Percentiles rank a stretch among this genome's conserved stretches.
phyloP scores from a whole-genome alignment of 345 rosid genomes.

The Hibiscus mutabilis region DNA sequence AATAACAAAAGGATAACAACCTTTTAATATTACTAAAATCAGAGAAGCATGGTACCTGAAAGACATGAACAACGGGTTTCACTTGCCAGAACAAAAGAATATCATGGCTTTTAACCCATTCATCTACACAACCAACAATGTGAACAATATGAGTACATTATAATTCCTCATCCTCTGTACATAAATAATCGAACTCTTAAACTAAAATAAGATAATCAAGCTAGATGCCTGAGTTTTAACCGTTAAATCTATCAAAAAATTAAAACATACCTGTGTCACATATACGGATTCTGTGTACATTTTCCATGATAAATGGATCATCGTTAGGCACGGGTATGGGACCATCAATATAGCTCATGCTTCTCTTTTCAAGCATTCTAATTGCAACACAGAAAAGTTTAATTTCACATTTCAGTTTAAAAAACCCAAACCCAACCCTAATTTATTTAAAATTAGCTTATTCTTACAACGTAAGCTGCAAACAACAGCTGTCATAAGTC shows the following conservation, averaged over 20 bases:
- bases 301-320: conserved; percentile 59
- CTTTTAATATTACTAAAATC: background rate
- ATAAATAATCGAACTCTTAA: background rate
- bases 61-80: conserved; percentile 82
- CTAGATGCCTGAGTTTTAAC: background rate
- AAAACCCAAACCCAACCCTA: background rate
- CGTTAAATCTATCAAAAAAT: background rate
- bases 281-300: conserved; percentile 62
- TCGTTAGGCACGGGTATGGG: conserved; percentile 63
- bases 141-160: conserved; percentile 12
- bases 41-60: conserved; percentile 50
- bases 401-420: background rate
- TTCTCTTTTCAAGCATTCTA: conserved; percentile 90
- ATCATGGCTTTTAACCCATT: conserved; percentile 67
- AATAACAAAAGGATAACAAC: background rate
- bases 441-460: background rate
- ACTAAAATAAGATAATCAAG: conserved; percentile 9
- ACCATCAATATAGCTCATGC: conserved; percentile 85
- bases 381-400: background rate
- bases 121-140: conserved; percentile 41
- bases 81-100: conserved; percentile 98
- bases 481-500: background rate
- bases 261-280: conserved; percentile 64
- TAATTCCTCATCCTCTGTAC: background rate
- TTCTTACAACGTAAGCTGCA: background rate